Evolutionary conservation across 108 stramenopile genomes (phyloP).

Genomic region (Discostella pseudostelligera): DNA sequence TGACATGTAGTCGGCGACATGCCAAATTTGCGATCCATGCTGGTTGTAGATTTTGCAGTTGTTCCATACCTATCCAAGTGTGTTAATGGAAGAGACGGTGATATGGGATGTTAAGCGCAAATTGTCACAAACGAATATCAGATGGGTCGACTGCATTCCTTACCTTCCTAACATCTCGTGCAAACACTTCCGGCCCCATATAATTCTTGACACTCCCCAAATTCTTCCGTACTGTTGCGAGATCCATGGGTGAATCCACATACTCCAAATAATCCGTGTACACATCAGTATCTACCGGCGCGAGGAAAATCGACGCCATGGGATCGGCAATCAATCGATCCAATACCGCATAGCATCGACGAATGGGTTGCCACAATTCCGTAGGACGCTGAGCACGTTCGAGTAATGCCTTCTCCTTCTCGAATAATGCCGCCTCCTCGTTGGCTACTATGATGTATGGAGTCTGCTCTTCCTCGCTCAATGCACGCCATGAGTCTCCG

Average conservation of each 20-base stretch:
- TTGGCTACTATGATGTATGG: constrained; percentile 74
- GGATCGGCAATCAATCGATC: constrained; percentile 63
- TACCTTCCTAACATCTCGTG: constrained; percentile 84
- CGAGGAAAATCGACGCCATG: constrained; percentile 84
- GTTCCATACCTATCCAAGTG: constrained; percentile 66
- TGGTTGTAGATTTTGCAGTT: constrained; percentile 92
- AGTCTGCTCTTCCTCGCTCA: constrained; percentile 69
- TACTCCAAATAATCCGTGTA: constrained; percentile 85
- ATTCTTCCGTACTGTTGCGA: constrained; percentile 73
- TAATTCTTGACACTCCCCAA: constrained; percentile 59
- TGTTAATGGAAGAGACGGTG: not conserved
- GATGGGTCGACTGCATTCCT: not conserved
- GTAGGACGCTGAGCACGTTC: constrained; percentile 82
- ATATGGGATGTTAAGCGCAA: too few species aligned
- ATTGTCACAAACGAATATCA: not conserved
- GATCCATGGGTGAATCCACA: constrained; percentile 89
- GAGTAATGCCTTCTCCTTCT: constrained; percentile 64
- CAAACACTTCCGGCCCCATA: constrained; percentile 78
- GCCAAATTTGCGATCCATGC: constrained; percentile 88
- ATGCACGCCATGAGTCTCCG: constrained; percentile 68
- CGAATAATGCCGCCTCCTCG: constrained; percentile 72
- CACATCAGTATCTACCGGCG: constrained; percentile 76
- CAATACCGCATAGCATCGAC: constrained; percentile 77
- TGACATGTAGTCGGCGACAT: constrained; percentile 92
- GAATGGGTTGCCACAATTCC: constrained; percentile 86